Base-by-base conservation (phyloP, 768 basidiomycete species). In the Psilocybe cyanescens region DNA sequence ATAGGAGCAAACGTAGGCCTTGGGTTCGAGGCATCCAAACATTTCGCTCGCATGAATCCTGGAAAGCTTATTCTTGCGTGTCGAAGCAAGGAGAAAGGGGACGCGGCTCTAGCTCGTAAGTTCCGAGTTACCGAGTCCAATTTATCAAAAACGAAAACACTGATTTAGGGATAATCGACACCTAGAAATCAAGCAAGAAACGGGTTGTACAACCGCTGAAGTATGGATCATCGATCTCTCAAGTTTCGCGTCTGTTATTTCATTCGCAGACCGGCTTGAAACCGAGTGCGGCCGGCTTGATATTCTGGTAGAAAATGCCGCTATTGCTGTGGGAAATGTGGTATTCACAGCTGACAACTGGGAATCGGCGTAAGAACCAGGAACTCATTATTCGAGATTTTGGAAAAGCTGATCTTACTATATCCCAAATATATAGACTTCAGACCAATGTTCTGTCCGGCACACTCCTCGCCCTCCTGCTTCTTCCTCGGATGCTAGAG, bases 1-100 rank as follows among this genome's bases (percentile, higher is more conserved):
- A 74, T 77, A 28, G 79, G 77, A 4, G 82, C 84, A 2, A 87
- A 87, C 63, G 74, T 74, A 24, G 86, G 84, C 1, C 59, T 84
- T 3, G 83, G 83, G 1, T 76, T 81, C 39, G 81, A 83, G 63
- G 75, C 81, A 0, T 70, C 78, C 3, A 80, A 77, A 57, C 79
- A 83, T 57, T 79, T 84, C 37, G 81, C 81, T 0, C 45, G 61
- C 1, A 80, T 83, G 82, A 76, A 75, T 45, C 73, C 81, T 12
- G 74, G 56, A 1, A 71, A 70, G 48, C 66, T 82, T 2, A 73
- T 83, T 19, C 31, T 83, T 7, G 78, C 71, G 2, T 82, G 79
- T 60, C 67, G 80, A 14, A 76, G 60, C 49, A 52, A 74, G 47
- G 62, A 66, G 16, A 78, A 74, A 55, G 79, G 78, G 2, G 64